Base-by-base conservation (phyloP, 441 rosid species). In the Populus hybrid region DNA sequence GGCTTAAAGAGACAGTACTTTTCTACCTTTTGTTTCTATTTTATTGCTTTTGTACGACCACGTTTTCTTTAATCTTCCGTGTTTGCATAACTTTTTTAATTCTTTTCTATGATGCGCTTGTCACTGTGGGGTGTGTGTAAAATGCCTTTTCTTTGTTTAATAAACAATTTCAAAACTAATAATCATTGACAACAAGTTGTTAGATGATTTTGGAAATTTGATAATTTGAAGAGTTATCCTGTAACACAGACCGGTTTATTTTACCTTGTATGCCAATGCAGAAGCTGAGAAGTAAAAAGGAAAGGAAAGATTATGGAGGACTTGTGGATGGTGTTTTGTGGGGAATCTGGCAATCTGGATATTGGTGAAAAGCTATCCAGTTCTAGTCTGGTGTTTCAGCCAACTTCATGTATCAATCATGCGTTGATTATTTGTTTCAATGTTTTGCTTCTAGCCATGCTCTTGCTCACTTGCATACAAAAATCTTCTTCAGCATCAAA, bases 291-390 rank as follows among this genome's bases (percentile, higher is more conserved):
- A 76, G 40, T 69, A 32, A 72, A 61, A 32, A 46, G 67, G 50
- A 73, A 72, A 70, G 72, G 32, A 59, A 80, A 36, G 65, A 86
- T 77, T 80, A 85, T 77, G 87, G 94, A 77, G 78, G 78, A 69
- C 26, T 75, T 87, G 24, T 87, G 91, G 97, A 78, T 65, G 42
- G 70, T 69, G 77, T 90, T 92, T 72, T 91, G 98, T 63, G 94
- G 88, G 80, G 81, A 89, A 63, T 83, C 89, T 75, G 82, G 69
- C 70, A 85, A 81, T 82, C 76, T 76, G 36, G 80, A 81, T 16
- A 57, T 24, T 9, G 72, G 23, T 76, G 83, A 73, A 74, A 67
- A 73, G 80, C 76, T 73, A 14, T 83, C 83, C 70, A 16, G 30
- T 74, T 85, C 84, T 9, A 57, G 21, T 66, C 35, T 79, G 38